phyloP scores from a whole-genome alignment of 208 protist genomes.

The Leishmania gerbilli region DNA sequence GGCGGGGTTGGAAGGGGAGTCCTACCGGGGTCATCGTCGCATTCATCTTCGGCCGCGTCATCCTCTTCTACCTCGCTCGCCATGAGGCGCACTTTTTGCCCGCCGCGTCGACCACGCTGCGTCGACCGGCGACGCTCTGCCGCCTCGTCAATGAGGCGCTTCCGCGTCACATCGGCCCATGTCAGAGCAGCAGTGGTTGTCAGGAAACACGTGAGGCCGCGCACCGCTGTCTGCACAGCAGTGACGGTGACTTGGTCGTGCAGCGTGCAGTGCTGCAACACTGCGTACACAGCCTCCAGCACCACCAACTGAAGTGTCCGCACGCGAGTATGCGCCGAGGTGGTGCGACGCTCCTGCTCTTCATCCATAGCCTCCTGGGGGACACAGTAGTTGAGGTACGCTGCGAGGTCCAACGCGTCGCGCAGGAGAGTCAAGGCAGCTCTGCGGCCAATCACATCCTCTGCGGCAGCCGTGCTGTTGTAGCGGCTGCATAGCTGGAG shows the following conservation, averaged over 20 bases:
- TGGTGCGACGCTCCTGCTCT: conserved; percentile 71
- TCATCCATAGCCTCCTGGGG: conserved; percentile 60
- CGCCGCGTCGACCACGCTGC: not conserved
- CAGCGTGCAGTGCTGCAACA: conserved; percentile 60
- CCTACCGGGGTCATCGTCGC: conserved; percentile 16
- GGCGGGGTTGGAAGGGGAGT: conserved; percentile 15
- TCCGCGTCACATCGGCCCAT: conserved; percentile 41
- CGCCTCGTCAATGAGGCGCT: conserved; percentile 25
- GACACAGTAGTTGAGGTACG: conserved; percentile 62
- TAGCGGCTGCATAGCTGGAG: conserved; percentile 48
- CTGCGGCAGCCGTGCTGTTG: conserved; percentile 28
- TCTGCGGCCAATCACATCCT: conserved; percentile 31
- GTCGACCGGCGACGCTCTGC: conserved; percentile 18
- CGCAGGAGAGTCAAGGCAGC: conserved; percentile 58
- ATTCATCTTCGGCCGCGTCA: conserved; percentile 10
- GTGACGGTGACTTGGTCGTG: conserved; percentile 37
- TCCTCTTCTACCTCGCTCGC: conserved; percentile 23
- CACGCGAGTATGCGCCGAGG: conserved; percentile 63
- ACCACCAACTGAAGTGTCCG: conserved; percentile 62
- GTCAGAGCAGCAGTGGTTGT: conserved; percentile 52
- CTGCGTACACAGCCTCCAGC: conserved; percentile 52
- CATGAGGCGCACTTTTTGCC: conserved; percentile 1
- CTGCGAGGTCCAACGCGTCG: conserved; percentile 58
- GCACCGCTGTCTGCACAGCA: conserved; percentile 54
- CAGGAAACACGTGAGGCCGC: conserved; percentile 71